These are phyloP conservation scores for Rhododendron vialii DNA, from an alignment of 148 eudicot genomes.

Conservation along the genomic window DNA sequence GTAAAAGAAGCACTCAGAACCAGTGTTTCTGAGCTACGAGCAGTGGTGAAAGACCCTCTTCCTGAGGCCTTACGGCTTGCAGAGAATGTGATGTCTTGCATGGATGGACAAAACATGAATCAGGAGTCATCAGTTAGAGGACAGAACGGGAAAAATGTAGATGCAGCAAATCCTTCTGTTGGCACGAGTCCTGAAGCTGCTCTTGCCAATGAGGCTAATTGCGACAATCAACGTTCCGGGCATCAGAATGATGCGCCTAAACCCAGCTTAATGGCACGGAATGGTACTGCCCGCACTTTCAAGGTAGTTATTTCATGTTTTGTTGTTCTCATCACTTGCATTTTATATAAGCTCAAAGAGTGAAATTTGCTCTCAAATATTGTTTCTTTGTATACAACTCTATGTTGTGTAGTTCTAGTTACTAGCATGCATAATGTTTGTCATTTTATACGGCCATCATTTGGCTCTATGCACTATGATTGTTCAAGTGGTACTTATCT, in stretches of 20 bases:
- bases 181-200: constrained; percentile 15
- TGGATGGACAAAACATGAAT: constrained; percentile 11
- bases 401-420: background rate
- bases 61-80: constrained; percentile 40
- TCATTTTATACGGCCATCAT: background rate
- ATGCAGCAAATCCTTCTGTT: constrained; percentile 10
- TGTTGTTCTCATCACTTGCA: constrained; percentile 3
- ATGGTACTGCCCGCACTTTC: constrained; percentile 37
- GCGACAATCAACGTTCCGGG: background rate
- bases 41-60: constrained; percentile 52
- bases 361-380: background rate
- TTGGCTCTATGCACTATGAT: background rate
- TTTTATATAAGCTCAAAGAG: background rate
- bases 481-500: background rate
- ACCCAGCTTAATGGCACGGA: constrained; percentile 52
- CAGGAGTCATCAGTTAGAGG: constrained; percentile 14
- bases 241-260: constrained; percentile 17
- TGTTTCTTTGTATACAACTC: background rate
- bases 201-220: constrained; percentile 9
- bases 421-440: background rate
- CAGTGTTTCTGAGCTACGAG: constrained; percentile 44
- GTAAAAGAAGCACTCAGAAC: constrained; percentile 35
- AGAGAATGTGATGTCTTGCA: constrained; percentile 16
- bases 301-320: constrained; percentile 27
- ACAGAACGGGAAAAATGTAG: constrained; percentile 1